Percentiles rank a stretch among this genome's conserved stretches.
Evolutionary conservation across 1,139 yeast genomes (phyloP).

Genomic region (Sugiyamaella japonica): DNA sequence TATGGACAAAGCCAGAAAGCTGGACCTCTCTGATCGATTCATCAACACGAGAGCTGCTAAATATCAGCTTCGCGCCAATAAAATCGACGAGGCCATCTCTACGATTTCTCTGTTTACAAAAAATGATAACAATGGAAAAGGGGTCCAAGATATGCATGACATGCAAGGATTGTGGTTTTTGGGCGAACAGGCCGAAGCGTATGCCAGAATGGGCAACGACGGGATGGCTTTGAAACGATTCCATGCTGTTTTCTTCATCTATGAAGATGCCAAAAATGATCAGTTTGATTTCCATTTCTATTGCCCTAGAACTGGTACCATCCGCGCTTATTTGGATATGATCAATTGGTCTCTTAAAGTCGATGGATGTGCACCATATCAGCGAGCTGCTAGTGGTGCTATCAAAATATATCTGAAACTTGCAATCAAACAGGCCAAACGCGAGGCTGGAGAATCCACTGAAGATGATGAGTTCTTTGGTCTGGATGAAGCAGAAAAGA

Average conservation of each 20-base stretch:
- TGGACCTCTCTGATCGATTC: slow-evolving; percentile 88
- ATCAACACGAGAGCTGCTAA: slow-evolving; percentile 86
- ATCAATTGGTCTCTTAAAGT: slow-evolving; percentile 78
- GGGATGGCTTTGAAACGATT: slow-evolving; percentile 84
- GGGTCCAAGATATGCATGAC: slow-evolving; percentile 79
- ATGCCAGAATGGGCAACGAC: slow-evolving; percentile 50
- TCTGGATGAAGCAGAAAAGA: slow-evolving; percentile 37
- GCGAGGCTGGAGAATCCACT: slow-evolving; percentile 24
- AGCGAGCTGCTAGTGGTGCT: slow-evolving; percentile 69
- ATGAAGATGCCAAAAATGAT: slow-evolving; percentile 71
- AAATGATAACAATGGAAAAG: slow-evolving; percentile 73
- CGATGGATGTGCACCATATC: slow-evolving; percentile 67
- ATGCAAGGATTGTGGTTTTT: slow-evolving; percentile 95
- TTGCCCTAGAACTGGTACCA: slow-evolving; percentile 88
- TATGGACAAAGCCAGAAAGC: slow-evolving; percentile 68
- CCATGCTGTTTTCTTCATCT: slow-evolving; percentile 63
- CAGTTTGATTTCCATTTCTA: slow-evolving; percentile 94
- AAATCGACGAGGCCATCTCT: slow-evolving; percentile 72
- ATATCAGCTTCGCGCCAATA: slow-evolving; percentile 77
- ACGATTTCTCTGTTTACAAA: slow-evolving; percentile 80
- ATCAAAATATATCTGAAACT: slow-evolving; percentile 57
- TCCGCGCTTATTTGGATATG: slow-evolving; percentile 75
- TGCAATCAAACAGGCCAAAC: slow-evolving; percentile 19
- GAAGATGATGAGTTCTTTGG: slow-evolving; percentile 28
- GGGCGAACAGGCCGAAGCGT: slow-evolving; percentile 82